phyloP scores from a whole-genome alignment of 2,329 filamentous ascomycete species.

The Dactylonectria macrodidyma region DNA sequence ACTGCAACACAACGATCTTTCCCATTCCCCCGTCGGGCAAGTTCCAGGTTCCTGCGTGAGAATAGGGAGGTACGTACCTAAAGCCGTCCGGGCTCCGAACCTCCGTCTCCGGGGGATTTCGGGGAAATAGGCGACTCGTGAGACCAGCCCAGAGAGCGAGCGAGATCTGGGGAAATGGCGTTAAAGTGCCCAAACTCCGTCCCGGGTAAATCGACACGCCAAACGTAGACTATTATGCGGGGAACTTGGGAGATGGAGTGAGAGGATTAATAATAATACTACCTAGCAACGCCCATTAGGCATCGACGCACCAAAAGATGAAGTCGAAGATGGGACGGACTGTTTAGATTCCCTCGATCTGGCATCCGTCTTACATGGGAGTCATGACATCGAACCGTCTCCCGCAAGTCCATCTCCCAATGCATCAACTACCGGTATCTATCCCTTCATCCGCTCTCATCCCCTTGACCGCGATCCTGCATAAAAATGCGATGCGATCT shows the following conservation, averaged over 20 bases:
- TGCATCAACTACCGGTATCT: background rate
- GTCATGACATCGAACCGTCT: background rate
- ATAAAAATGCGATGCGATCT: background rate
- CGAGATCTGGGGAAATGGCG: constrained; percentile 5
- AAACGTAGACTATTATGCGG: background rate
- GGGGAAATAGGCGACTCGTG: constrained; percentile 1
- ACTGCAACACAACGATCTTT: background rate
- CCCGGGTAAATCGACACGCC: background rate
- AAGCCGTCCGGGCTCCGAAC: constrained; percentile 16
- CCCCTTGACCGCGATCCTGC: background rate
- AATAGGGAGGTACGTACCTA: constrained; percentile 10
- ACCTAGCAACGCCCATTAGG: background rate
- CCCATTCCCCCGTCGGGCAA: too few species aligned
- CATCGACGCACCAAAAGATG: background rate
- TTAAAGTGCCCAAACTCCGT: constrained; percentile 23
- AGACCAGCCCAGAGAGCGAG: too few species aligned
- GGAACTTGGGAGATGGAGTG: background rate
- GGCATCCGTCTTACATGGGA: background rate
- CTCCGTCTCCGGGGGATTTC: constrained; percentile 20
- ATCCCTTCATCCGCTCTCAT: background rate
- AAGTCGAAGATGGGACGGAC: background rate
- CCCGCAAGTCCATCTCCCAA: background rate
- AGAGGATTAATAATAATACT: background rate
- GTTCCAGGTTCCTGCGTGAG: background rate
- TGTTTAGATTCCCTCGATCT: background rate